phyloP scores from a whole-genome alignment of 23 red algal species.

The Gracilaria vermiculophylla region DNA sequence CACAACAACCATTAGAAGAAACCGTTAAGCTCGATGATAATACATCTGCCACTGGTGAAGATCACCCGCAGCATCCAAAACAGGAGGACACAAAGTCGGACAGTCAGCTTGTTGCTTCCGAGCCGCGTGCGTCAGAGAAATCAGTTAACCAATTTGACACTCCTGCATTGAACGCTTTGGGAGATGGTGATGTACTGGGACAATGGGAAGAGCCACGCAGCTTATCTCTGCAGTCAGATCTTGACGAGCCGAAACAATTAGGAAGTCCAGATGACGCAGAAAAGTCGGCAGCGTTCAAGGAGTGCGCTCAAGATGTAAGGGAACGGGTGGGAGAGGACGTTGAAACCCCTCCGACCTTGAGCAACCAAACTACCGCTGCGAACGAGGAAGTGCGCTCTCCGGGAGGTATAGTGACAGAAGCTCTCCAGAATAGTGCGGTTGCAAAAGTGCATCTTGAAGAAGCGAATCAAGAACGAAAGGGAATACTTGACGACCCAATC shows the following conservation, averaged over 20 bases:
- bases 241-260: not conserved
- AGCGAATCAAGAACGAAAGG: not conserved
- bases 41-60: not conserved
- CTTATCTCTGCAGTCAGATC: not conserved
- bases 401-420: not conserved
- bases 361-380: no score
- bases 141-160: not conserved
- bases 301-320: no score
- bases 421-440: not conserved
- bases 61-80: not conserved
- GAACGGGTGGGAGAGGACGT: no score
- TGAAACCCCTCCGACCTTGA: no score
- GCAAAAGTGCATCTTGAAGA: not conserved
- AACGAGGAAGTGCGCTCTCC: no score
- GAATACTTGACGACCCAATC: not conserved
- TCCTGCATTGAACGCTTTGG: not conserved
- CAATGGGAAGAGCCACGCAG: not conserved
- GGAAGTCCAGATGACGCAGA: no score
- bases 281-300: not conserved
- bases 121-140: not conserved
- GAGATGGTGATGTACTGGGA: not conserved
- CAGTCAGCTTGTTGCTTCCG: not conserved
- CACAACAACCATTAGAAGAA: not conserved
- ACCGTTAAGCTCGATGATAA: not conserved
- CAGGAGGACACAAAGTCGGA: not conserved